phyloP scores from a whole-genome alignment of 148 eudicot genomes.

The Beta vulgaris region DNA sequence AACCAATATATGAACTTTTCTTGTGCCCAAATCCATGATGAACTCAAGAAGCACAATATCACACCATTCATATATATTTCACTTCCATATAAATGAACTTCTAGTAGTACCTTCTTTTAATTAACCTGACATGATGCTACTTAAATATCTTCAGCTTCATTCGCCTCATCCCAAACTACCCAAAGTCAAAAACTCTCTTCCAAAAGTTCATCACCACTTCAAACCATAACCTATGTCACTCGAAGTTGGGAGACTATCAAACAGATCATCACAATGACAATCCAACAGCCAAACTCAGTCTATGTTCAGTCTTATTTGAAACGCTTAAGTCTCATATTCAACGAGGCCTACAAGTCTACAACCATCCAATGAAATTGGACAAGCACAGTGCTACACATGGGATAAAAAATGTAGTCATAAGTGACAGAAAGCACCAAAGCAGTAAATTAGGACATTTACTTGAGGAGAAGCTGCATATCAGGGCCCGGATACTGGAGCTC shows the following conservation, averaged over 20 bases:
- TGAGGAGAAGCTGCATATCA: slow-evolving; percentile 94
- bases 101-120: background rate
- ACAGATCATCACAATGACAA: background rate
- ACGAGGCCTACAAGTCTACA: background rate
- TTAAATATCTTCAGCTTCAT: background rate
- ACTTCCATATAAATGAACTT: background rate
- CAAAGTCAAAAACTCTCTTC: background rate
- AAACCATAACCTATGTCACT: background rate
- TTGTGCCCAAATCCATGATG: background rate
- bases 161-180: too few species aligned
- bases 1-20: background rate
- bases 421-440: background rate
- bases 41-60: background rate
- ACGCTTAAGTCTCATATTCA: background rate
- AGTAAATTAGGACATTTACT: slow-evolving; percentile 36
- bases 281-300: background rate
- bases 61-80: slow-evolving; percentile 1
- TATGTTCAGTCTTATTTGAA: background rate
- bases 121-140: background rate
- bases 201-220: background rate
- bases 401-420: background rate
- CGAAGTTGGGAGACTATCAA: background rate
- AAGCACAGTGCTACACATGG: background rate
- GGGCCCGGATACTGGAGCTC: slow-evolving; percentile 94
- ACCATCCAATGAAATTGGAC: background rate